A percentile compares a stretch with the other conserved stretches of the same genome.
Conservation (phyloP, 2,329 filamentous ascomycete species). For the Mycosphaerella sp. region DNA sequence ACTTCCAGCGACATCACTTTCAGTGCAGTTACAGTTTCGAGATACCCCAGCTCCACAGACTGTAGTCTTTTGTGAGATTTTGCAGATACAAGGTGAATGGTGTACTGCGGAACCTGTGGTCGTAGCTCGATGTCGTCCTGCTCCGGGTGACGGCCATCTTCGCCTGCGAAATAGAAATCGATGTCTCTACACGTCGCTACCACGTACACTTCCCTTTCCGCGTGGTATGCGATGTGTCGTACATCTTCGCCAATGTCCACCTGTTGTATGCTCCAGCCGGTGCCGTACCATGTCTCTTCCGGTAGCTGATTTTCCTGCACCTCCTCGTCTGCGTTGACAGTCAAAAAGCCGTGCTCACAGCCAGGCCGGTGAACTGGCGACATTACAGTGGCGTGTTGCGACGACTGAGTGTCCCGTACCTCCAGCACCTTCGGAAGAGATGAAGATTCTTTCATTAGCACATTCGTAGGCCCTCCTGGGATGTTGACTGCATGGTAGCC, state of each 20-base stretch:
- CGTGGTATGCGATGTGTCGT: slow-evolving; percentile 68
- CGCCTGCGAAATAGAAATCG: slow-evolving; percentile 76
- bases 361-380: slow-evolving; percentile 70
- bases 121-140: slow-evolving; percentile 54
- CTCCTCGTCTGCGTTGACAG: slow-evolving; percentile 47
- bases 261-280: slow-evolving; percentile 69
- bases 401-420: slow-evolving; percentile 7
- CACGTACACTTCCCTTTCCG: slow-evolving; percentile 67
- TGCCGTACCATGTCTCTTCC: slow-evolving; percentile 60
- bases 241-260: slow-evolving; percentile 64
- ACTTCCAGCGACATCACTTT: slow-evolving; percentile 80
- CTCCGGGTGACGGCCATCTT: slow-evolving; percentile 79
- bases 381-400: slow-evolving; percentile 39
- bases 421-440: slow-evolving; percentile 61
- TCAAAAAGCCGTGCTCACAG: slow-evolving; percentile 77
- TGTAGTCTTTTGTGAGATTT: slow-evolving; percentile 74
- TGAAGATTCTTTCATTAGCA: slow-evolving; percentile 76
- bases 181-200: slow-evolving; percentile 62
- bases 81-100: slow-evolving; percentile 72
- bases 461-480: slow-evolving; percentile 70
- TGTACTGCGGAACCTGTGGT: slow-evolving; percentile 65
- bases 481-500: slow-evolving; percentile 80
- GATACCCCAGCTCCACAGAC: slow-evolving; percentile 63
- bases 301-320: slow-evolving; percentile 70
- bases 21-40: slow-evolving; percentile 73